These are phyloP conservation scores for Solanum chilense DNA, from an alignment of 257 asterid genomes.

Conservation along the genomic window DNA sequence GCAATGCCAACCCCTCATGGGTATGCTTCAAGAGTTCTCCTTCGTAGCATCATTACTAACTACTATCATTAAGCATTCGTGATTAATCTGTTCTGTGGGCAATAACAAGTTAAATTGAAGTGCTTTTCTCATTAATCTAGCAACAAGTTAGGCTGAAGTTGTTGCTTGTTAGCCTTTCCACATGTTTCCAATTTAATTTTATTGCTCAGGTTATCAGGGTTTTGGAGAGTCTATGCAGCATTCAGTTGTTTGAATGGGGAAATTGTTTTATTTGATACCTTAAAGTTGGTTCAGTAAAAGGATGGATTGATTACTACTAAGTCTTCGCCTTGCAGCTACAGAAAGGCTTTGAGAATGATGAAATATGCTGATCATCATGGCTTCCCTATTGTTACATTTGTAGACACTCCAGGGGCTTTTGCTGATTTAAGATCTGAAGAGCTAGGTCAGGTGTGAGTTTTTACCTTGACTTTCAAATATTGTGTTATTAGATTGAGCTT, in stretches of 20 bases:
- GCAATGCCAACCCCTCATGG: constrained; percentile 99
- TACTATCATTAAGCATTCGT: background rate
- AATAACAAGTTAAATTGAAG: background rate
- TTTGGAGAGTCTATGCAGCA: background rate
- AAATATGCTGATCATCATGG: constrained; percentile 89
- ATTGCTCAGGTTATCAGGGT: background rate
- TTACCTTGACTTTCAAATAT: background rate
- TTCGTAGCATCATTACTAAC: background rate
- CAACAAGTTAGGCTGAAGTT: background rate
- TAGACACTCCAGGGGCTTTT: constrained; percentile 91
- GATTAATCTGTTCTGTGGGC: background rate
- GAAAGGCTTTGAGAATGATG: constrained; percentile 90
- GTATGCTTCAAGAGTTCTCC: constrained; percentile 22
- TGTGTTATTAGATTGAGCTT: background rate
- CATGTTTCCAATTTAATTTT: background rate
- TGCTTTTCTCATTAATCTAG: background rate
- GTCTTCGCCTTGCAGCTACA: constrained; percentile 40
- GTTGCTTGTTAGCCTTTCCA: background rate
- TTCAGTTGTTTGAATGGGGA: background rate
- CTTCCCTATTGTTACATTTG: constrained; percentile 74
- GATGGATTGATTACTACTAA: background rate
- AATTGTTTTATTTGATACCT: background rate
- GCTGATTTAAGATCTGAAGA: constrained; percentile 88
- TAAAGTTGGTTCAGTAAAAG: background rate
- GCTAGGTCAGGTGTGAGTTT: constrained; percentile 57